phyloP scores from a whole-genome alignment of 1,139 yeast genomes.

The Geotrichum cucujoidarum region DNA sequence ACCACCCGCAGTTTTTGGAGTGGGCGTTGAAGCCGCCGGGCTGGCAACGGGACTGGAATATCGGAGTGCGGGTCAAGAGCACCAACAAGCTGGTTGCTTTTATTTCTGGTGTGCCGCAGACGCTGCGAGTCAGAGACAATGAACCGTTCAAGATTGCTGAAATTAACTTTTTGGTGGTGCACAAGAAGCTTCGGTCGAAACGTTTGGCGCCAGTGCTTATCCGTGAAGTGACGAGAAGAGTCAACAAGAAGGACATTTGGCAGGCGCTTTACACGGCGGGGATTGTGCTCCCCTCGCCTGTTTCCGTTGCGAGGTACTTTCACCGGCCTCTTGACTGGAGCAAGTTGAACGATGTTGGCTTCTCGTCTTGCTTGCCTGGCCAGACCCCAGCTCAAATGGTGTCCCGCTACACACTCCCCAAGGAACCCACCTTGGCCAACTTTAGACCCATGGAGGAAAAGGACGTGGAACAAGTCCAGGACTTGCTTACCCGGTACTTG shows the following conservation, averaged over 20 bases:
- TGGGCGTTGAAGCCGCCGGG: constrained; percentile 98
- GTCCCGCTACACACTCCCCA: constrained; percentile 70
- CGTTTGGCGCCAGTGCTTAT: constrained; percentile 91
- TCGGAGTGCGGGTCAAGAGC: constrained; percentile 81
- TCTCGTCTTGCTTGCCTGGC: constrained; percentile 66
- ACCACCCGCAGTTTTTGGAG: constrained; percentile 72
- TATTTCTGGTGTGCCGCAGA: constrained; percentile 84
- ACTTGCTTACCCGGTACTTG: constrained; percentile 58
- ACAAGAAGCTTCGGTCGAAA: constrained; percentile 87
- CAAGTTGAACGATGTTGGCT: constrained; percentile 84
- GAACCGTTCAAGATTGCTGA: constrained; percentile 63
- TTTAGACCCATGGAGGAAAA: constrained; percentile 56
- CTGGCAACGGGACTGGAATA: constrained; percentile 82
- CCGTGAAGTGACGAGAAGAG: constrained; percentile 90
- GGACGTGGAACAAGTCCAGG: constrained; percentile 63
- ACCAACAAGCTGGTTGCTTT: constrained; percentile 82
- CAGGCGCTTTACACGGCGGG: constrained; percentile 97
- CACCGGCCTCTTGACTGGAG: constrained; percentile 95
- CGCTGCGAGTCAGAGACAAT: constrained; percentile 56
- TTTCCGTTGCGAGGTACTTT: constrained; percentile 83
- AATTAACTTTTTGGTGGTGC: constrained; percentile 89
- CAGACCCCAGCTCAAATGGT: constrained; percentile 78
- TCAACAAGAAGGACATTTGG: constrained; percentile 80
- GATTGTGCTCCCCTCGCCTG: constrained; percentile 82
- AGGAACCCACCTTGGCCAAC: constrained; percentile 50